Evolutionary conservation across 2,329 filamentous ascomycete species (phyloP).

Genomic region (Pseudopithomyces chartarum): DNA sequence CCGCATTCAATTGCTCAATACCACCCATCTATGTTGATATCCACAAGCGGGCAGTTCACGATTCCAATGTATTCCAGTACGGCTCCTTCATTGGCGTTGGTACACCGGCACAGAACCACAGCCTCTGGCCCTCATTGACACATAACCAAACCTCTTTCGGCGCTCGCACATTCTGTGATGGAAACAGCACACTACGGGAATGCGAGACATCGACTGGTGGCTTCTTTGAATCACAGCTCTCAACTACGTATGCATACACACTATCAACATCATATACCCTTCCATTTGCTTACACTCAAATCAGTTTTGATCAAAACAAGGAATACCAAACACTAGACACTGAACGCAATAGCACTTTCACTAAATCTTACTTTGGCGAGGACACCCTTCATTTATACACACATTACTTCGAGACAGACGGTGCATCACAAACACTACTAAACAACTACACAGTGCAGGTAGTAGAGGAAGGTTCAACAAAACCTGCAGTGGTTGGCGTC

Average conservation of each 20-base stretch:
- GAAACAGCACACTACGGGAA: slow-evolving; percentile 39
- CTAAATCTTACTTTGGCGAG: slow-evolving; percentile 34
- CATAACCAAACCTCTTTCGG: slow-evolving; percentile 51
- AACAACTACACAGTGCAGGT: slow-evolving; percentile 43
- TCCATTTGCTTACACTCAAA: slow-evolving; percentile 16
- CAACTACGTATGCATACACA: slow-evolving; percentile 32
- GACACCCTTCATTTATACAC: slow-evolving; percentile 47
- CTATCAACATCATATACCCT: not conserved
- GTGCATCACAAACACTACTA: slow-evolving; percentile 42
- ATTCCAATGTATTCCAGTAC: slow-evolving; percentile 47
- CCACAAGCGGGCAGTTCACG: slow-evolving; percentile 50
- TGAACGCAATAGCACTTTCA: slow-evolving; percentile 24
- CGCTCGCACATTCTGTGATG: slow-evolving; percentile 42
- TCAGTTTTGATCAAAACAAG: slow-evolving; percentile 29
- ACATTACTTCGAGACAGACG: slow-evolving; percentile 48
- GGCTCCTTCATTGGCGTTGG: slow-evolving; percentile 53
- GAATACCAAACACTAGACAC: slow-evolving; percentile 34
- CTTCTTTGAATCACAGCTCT: slow-evolving; percentile 36
- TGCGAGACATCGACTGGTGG: slow-evolving; percentile 42
- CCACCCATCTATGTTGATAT: slow-evolving; percentile 52
- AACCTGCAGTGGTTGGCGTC: slow-evolving; percentile 47
- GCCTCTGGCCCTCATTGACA: slow-evolving; percentile 49
- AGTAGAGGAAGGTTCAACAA: slow-evolving; percentile 34
- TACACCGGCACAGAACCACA: slow-evolving; percentile 51
- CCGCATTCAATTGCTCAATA: slow-evolving; percentile 46